Evolutionary conservation across 805 yeast genomes (phyloP).

Genomic region (Nakazawaea pomicola): DNA sequence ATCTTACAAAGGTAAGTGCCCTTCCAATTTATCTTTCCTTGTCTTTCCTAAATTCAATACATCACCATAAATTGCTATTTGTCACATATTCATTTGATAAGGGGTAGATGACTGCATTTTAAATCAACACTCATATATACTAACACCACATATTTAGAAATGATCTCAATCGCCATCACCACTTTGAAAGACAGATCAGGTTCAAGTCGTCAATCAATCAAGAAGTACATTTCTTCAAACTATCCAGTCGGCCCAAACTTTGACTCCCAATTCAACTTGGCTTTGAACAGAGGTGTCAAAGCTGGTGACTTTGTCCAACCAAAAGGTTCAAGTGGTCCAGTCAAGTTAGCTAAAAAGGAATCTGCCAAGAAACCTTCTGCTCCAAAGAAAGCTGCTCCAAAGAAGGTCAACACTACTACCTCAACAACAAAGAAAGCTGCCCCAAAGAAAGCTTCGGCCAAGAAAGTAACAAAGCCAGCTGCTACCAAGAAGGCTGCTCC

Average conservation of each 20-base stretch:
- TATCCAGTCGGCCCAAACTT: slow-evolving; percentile 59
- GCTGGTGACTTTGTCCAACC: slow-evolving; percentile 77
- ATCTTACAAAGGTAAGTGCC: slow-evolving; percentile 42
- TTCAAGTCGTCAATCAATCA: slow-evolving; percentile 81
- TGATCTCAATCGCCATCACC: slow-evolving; percentile 63
- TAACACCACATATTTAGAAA: slow-evolving; percentile 38
- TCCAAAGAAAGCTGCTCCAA: slow-evolving; percentile 16
- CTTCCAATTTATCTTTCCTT: not conserved
- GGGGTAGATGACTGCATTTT: too few relatives aligned
- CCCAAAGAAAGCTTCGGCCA: slow-evolving; percentile 16
- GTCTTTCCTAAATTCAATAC: not conserved
- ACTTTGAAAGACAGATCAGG: slow-evolving; percentile 79
- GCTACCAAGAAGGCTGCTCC: slow-evolving; percentile 22
- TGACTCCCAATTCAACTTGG: slow-evolving; percentile 71
- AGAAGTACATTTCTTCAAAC: slow-evolving; percentile 71
- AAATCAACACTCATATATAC: not conserved
- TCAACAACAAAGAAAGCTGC: slow-evolving; percentile 27
- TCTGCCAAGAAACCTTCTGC: slow-evolving; percentile 29
- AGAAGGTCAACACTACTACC: slow-evolving; percentile 24
- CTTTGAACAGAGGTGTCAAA: slow-evolving; percentile 76
- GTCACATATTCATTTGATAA: too few relatives aligned
- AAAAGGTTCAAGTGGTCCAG: slow-evolving; percentile 86
- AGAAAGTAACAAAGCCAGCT: slow-evolving; percentile 17
- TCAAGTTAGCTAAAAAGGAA: slow-evolving; percentile 53
- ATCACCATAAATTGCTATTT: too few relatives aligned